These are phyloP conservation scores for Aureobasidium sp. DNA, from an alignment of 2,329 filamentous ascomycete species.

Conservation along the genomic window DNA sequence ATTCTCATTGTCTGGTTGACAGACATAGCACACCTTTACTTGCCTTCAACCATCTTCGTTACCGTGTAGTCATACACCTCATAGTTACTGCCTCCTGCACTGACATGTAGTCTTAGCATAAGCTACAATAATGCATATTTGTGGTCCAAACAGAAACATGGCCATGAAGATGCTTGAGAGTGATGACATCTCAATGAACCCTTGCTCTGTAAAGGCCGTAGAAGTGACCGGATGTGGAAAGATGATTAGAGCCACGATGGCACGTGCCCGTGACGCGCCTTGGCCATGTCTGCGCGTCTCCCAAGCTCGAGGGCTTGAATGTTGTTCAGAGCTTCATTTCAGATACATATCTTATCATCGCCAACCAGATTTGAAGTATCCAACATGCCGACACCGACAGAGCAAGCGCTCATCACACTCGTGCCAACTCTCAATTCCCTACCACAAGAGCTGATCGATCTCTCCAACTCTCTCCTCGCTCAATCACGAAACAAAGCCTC, in stretches of 20 bases:
- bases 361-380: not conserved
- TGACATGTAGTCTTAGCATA: too few species aligned
- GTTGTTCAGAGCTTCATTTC: not conserved
- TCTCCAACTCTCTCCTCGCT: constrained; percentile 66
- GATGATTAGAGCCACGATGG: not conserved
- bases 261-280: constrained; percentile 7
- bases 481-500: constrained; percentile 73
- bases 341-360: not conserved
- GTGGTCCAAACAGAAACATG: too few species aligned
- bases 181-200: too few species aligned
- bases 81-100: too few species aligned
- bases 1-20: not conserved
- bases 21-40: not conserved
- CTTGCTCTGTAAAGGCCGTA: too few species aligned
- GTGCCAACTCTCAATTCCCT: constrained; percentile 66
- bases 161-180: too few species aligned
- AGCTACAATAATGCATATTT: too few species aligned
- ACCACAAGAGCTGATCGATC: constrained; percentile 61
- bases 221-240: not conserved
- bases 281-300: not conserved
- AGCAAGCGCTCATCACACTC: constrained; percentile 65
- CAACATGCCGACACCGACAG: constrained; percentile 63
- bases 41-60: not conserved
- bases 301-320: not conserved
- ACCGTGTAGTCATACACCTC: too few species aligned